Conservation (phyloP, 768 basidiomycete species). For the Cyclocybe cylindracea region DNA sequence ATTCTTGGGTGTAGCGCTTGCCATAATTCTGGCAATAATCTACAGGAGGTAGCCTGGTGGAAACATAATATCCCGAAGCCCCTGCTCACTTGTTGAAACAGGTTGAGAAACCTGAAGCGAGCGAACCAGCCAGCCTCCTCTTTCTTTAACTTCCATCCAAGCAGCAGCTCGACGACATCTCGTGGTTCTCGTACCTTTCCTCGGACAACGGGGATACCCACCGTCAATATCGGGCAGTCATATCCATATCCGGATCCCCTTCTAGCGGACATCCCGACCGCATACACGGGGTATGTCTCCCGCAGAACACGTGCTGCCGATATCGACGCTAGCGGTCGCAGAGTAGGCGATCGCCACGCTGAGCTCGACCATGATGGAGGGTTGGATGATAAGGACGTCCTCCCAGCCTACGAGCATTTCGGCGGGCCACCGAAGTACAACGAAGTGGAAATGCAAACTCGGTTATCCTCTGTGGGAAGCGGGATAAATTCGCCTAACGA, state of each 20-base stretch:
- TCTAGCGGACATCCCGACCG: conserved; percentile 10
- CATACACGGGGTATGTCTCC: conserved; percentile 2
- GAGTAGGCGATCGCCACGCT: conserved; percentile 5
- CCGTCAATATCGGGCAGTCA: conserved; percentile 3
- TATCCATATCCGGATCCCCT: conserved; percentile 9
- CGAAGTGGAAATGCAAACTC: conserved; percentile 5
- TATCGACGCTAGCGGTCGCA: conserved; percentile 41
- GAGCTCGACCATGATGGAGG: conserved; percentile 30
- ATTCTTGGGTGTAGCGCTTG: conserved; percentile 25
- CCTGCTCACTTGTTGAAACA: not conserved
- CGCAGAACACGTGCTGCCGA: conserved; percentile 33
- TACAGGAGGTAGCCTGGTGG: conserved; percentile 17
- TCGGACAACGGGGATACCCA: conserved; percentile 10
- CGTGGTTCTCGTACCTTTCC: conserved; percentile 5
- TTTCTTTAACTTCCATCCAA: conserved; percentile 1
- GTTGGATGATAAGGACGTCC: conserved; percentile 41
- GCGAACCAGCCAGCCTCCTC: conserved; percentile 5
- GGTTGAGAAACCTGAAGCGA: conserved; percentile 7
- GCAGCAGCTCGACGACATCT: not conserved
- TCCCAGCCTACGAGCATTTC: conserved; percentile 47
- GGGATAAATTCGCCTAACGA: not conserved
- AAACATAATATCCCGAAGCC: not conserved
- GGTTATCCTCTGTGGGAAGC: conserved; percentile 1
- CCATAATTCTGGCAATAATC: conserved; percentile 21
- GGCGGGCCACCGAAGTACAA: conserved; percentile 50